Evolutionary conservation across 177 flowering plant species (phyloP), one percentile per base, ranked within the genome.

Genomic region (Vitis hybrid): DNA sequence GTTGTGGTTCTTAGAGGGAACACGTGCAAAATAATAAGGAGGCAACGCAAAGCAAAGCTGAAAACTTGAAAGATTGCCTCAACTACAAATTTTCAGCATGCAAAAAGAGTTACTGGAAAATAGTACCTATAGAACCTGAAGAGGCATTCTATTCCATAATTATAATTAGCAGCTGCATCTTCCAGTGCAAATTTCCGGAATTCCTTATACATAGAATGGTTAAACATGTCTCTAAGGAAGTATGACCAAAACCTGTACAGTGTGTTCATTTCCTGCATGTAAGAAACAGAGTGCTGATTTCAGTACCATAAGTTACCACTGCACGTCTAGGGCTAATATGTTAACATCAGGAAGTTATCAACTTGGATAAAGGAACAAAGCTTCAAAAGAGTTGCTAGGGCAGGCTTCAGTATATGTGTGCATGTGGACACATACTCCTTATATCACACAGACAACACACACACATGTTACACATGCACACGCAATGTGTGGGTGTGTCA

Each of bases 191-290:
- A 72, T 79, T 87, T 95, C 64, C 76, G 82, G 78, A 95, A 95
- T 49, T 91, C 98, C 64, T 89, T 74, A 68, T 95, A 95, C 98
- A 95, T 95, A 5, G 96, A 87, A 77, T 85, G 83, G 24, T 70
- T 65, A 72, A 89, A 93, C 84, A 81, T 73, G 52, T 85, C 77
- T 79, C 99, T 82, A 12, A 95, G 87, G 69, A 93, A 95, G 79
- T 85, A 91, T 24, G 92, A 87, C 99, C 99, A 95, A 79, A 95
- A 95, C 60, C 98, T 76, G 75, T 95, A 95, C 1, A 95, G 79
- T 14, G 93, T 90, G 72, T 93, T 95, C 99, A 95, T 95, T 90
- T 95, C 99, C 99, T 95, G 91, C 84, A 86, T 50, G 50, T 11
- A 62, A 64, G 59, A 61, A 51, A 12, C 21, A 32, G 40, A 56